Evolutionary conservation across 225 moss, liverwort and hornwort species (phyloP), one percentile per base, ranked within the genome.

Genomic region (Bryoerythrophyllum caledonicum): DNA sequence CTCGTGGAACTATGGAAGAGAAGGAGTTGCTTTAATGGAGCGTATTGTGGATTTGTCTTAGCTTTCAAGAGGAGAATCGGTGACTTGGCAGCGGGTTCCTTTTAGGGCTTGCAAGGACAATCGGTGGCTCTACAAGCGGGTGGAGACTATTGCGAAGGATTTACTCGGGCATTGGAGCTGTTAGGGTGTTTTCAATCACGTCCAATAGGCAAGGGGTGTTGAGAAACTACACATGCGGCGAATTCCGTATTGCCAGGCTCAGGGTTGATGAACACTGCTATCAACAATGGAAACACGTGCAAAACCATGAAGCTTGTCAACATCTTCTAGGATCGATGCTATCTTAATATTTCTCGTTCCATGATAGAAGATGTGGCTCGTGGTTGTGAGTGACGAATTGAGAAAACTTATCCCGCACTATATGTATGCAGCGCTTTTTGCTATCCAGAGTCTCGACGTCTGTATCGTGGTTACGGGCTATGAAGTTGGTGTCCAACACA

Each of bases 1-100:
- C n/a, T n/a, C n/a, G 73, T 11, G 40, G 40, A 40, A 11, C 43
- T 72, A 72, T 67, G 61, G 56, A 34, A 63, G 20, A 37, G n/a
- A 25, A 48, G 48, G 71, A 51, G 53, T 67, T 77, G 60, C 55
- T 60, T 37, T 61, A 19, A 55, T 72, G 52, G 19, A 60, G 65
- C 38, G 70, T 58, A 46, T 63, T 32, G 25, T 24, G 26, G 26
- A 58, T 71, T 59, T 23, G 11, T 43, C 20, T 59, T 60, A 19
- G 57, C 16, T 65, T 64, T 46, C 43, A 60, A 25, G 60, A 53
- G 40, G 37, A 59, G 38, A 52, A 57, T 63, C 8, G 28, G 63
- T 55, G 56, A 57, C 35, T 57, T 82, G 49, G 38, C 27, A 23
- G 57, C 14, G 25, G 56, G 44, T 69, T 52, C 54, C 48, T 37